Base-by-base conservation (phyloP, 495 filamentous ascomycete genomes). In the Neurospora sp. region DNA sequence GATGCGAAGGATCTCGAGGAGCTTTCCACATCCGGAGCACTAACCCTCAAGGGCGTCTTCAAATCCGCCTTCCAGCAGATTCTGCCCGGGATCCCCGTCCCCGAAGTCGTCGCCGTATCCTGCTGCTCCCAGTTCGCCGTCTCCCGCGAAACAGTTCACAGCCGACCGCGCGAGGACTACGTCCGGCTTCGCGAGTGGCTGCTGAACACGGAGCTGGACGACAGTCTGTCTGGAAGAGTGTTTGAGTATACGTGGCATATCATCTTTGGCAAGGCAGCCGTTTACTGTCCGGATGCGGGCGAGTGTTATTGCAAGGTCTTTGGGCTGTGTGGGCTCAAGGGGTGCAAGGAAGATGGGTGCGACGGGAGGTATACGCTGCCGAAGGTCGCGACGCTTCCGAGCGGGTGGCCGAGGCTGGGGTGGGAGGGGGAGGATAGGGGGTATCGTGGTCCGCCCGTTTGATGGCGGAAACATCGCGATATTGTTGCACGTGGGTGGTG, bases 111-210 rank as follows among this genome's bases (percentile, higher is more conserved):
- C 5, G 87, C 83, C 0, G 85, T 85, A 0, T 85, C 87, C 12
- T 93, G 91, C 75, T 93, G 91, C 79, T 86, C 89, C 53, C 91
- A 93, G 78, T 93, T 94, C 73, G 90, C 88, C 0, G 89, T 91
- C 7, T 85, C 85, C 8, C 78, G 83, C 27, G 83, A 87, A 1
- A 83, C 85, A 70, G 83, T 93, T 3, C 80, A 73, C 2, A 74
- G 78, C 14, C 81, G 88, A 42, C 77, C 87, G 12, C 74, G 80
- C 73, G 82, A 82, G 65, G 86, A 87, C 35, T 93, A 93, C 75
- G 68, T 83, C 35, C 77, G 77, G 3, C 90, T 84, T 74, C 80
- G 90, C 14, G 72, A 84, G 16, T 93, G 91, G 91, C 73, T 93
- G 16, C 75, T 90, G 45, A 78, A 86, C 38, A 91, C 91, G 20